phyloP scores from a whole-genome alignment of 2,329 filamentous ascomycete genomes.

The Teratosphaeria pseudoeucalypti region DNA sequence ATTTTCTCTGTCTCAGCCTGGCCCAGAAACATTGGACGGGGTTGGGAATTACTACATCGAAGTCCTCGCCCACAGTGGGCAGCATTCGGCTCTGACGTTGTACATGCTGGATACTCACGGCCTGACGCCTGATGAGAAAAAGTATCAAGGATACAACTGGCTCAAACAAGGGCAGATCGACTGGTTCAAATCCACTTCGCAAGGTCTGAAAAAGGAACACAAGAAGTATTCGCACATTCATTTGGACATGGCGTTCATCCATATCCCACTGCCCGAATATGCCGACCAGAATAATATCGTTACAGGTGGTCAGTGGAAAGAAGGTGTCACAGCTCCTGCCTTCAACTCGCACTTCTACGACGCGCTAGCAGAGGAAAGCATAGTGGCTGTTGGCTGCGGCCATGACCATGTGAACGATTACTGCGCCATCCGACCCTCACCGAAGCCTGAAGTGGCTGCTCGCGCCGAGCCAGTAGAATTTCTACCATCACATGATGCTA shows the following conservation, averaged over 20 bases:
- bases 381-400: constrained; percentile 81
- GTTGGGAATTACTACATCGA: constrained; percentile 94
- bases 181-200: constrained; percentile 79
- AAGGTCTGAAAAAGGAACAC: constrained; percentile 54
- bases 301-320: constrained; percentile 61
- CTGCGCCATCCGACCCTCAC: constrained; percentile 53
- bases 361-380: constrained; percentile 72
- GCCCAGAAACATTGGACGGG: constrained; percentile 74
- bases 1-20: constrained; percentile 76
- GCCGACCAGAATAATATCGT: constrained; percentile 46
- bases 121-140: constrained; percentile 79
- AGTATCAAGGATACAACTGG: constrained; percentile 94
- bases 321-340: constrained; percentile 73
- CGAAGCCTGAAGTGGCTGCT: neutral
- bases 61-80: constrained; percentile 66
- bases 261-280: constrained; percentile 92
- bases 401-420: constrained; percentile 98
- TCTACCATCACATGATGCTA: neutral
- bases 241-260: constrained; percentile 93
- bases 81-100: constrained; percentile 85
- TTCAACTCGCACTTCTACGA: constrained; percentile 93
- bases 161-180: constrained; percentile 86
- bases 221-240: constrained; percentile 84
- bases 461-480: constrained; percentile 10
- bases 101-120: constrained; percentile 90